phyloP scores from a whole-genome alignment of 2,329 filamentous ascomycete genomes.

The Fusarium dlaminii region DNA sequence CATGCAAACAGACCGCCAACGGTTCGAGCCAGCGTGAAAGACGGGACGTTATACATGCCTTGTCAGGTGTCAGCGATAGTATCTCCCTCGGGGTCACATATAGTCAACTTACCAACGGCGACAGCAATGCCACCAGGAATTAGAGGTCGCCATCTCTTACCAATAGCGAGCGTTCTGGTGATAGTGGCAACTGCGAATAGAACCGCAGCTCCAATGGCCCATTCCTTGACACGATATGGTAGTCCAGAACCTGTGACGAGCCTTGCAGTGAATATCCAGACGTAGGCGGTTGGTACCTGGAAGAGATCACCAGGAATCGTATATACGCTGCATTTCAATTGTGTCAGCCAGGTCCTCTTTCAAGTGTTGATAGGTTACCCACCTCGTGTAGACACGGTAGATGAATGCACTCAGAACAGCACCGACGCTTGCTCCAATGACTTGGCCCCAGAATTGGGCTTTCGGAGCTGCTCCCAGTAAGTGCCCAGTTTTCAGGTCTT shows the following conservation, averaged over 20 bases:
- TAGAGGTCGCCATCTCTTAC: conserved; percentile 74
- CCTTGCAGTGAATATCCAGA: conserved; percentile 97
- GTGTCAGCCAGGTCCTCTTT: conserved; percentile 3
- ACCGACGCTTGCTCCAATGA: conserved; percentile 88
- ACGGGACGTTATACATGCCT: conserved; percentile 98
- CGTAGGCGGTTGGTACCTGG: conserved; percentile 92
- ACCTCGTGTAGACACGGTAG: conserved; percentile 85
- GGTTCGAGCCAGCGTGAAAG: conserved; percentile 89
- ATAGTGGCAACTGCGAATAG: conserved; percentile 79
- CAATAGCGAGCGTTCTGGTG: conserved; percentile 68
- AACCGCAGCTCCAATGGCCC: conserved; percentile 76
- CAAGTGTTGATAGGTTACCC: conserved; percentile 29
- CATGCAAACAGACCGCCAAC: conserved; percentile 79
- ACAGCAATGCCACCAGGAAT: conserved; percentile 95
- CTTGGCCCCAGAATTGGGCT: conserved; percentile 96
- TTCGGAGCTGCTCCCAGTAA: conserved; percentile 90
- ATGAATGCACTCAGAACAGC: conserved; percentile 87
- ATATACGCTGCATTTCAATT: conserved; percentile 71
- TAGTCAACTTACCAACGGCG: conserved; percentile 73
- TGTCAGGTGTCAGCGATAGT: conserved; percentile 19
- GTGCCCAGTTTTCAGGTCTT: conserved; percentile 96
- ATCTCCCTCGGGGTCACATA: neutral
- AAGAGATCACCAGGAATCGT: conserved; percentile 88
- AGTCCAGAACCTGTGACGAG: conserved; percentile 91
- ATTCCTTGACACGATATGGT: conserved; percentile 83